Base-by-base conservation (phyloP, 129 eudicot species). In the Chrysanthemum seticuspe region DNA sequence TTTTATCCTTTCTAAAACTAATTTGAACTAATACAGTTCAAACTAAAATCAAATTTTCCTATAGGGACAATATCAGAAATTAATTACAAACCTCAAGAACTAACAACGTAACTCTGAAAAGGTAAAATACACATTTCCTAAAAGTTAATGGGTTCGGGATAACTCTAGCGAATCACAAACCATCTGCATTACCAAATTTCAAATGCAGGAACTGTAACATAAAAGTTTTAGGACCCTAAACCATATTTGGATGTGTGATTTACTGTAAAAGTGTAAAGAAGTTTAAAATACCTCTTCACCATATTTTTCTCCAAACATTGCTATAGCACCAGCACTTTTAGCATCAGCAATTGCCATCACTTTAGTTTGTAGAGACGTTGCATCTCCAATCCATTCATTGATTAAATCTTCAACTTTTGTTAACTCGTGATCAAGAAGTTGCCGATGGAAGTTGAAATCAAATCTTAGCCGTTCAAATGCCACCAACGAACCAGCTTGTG, bases 261-360 rank as follows among this genome's bases (percentile, higher is more conserved):
- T 40, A 40, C 47, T 8, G 47, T 40, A 40, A 8, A 34, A 14
- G 5, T 6, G 47, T 19, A 66, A 27, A 68, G 25, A 51, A 13
- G 15, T 52, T 69, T 47, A n/a, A 45, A 65, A 21, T 60, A 94
- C 99, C 96, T 90, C 83, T 40, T 94, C 94, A 40, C 97, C 97
- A 64, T 94, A 94, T 81, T 94, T 94, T 88, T 94, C 99, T 70
- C 97, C 99, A 82, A 94, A 90, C 99, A 94, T 94, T 55, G 97
- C 97, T 62, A 94, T 86, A 15, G 99, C 99, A 51, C 99, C 99
- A 67, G 96, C 96, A 47, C 77, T 82, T 87, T 88, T 94, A 49
- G 99, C 99, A 19, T 90, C 99, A 29, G 75, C 63, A 34, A 94
- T 74, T 23, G 88, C 76, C 99, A 90, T 94, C 58, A 90, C 96